Evolutionary conservation across 257 asterid genomes (phyloP).

Genomic region (Osmanthus fragrans): DNA sequence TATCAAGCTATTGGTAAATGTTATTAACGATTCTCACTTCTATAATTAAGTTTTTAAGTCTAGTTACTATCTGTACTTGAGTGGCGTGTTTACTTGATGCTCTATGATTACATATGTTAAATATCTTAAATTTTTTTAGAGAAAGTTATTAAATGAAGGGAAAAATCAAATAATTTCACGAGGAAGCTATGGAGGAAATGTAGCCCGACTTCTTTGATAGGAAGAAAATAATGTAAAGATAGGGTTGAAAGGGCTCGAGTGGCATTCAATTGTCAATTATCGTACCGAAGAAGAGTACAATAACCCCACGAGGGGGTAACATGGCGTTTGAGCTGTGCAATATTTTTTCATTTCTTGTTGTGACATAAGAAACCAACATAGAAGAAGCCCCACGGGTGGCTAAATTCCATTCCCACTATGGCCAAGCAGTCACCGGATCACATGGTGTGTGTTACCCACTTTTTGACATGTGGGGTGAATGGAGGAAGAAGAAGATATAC

Average conservation of each 20-base stretch:
- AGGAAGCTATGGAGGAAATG: neutral
- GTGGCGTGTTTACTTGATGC: neutral
- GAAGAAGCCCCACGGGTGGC: constrained; percentile 42
- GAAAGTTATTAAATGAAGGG: neutral
- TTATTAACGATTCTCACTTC: neutral
- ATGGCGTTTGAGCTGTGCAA: constrained; percentile 45
- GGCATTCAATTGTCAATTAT: constrained; percentile 41
- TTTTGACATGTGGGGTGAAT: constrained; percentile 41
- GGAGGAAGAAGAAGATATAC: neutral
- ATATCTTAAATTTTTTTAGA: no score
- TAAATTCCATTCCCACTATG: constrained; percentile 43
- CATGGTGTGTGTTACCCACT: constrained; percentile 59
- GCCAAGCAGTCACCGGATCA: constrained; percentile 77
- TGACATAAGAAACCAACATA: constrained; percentile 36
- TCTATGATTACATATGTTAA: no score
- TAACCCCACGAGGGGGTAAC: constrained; percentile 72
- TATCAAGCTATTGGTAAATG: constrained; percentile 2
- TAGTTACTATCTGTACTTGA: neutral
- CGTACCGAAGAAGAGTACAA: constrained; percentile 43
- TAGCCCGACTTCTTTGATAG: neutral
- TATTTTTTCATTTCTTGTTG: constrained; percentile 20
- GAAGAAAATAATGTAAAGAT: constrained; percentile 24
- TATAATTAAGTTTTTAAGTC: neutral
- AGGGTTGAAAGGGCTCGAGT: constrained; percentile 33
- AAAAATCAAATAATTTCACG: neutral